Conservation (phyloP, 306 rosid genomes). For the Glycine latifolia region DNA sequence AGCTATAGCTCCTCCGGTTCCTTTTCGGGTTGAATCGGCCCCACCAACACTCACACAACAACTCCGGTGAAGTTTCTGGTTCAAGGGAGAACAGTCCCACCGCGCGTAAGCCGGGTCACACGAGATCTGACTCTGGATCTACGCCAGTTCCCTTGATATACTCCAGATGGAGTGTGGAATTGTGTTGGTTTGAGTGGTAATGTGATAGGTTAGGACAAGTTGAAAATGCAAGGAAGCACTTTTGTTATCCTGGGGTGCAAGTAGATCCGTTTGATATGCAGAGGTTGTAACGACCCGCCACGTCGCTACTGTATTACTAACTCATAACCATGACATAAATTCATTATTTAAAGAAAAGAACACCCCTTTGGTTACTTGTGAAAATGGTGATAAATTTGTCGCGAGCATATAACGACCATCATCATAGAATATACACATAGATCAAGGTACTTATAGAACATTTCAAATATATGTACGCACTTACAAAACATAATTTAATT, state of each 20-base stretch:
- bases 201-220: conserved; percentile 83
- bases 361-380: too few species aligned
- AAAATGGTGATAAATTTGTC: too few species aligned
- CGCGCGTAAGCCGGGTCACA: conserved; percentile 61
- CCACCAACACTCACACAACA: conserved; percentile 47
- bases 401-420: too few species aligned
- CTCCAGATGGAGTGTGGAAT: too few species aligned
- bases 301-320: too few species aligned
- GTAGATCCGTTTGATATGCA: conserved; percentile 68
- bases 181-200: conserved; percentile 19
- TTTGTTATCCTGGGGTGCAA: conserved; percentile 48
- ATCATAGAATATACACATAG: too few species aligned
- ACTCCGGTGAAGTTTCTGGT: conserved; percentile 94
- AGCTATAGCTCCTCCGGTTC: conserved; percentile 97
- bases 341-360: too few species aligned
- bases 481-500: too few species aligned
- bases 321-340: too few species aligned
- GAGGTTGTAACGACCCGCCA: too few species aligned
- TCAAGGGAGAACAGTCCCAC: conserved; percentile 87
- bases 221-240: conserved; percentile 82
- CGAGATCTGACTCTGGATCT: conserved; percentile 75
- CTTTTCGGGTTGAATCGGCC: conserved; percentile 69
- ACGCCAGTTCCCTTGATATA: conserved; percentile 51
- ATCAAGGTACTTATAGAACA: too few species aligned
- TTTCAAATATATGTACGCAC: too few species aligned